Evolutionary conservation across 352 stramenopile species (phyloP), one percentile per base, ranked within the genome.

Genomic region (Pythium sp.): DNA sequence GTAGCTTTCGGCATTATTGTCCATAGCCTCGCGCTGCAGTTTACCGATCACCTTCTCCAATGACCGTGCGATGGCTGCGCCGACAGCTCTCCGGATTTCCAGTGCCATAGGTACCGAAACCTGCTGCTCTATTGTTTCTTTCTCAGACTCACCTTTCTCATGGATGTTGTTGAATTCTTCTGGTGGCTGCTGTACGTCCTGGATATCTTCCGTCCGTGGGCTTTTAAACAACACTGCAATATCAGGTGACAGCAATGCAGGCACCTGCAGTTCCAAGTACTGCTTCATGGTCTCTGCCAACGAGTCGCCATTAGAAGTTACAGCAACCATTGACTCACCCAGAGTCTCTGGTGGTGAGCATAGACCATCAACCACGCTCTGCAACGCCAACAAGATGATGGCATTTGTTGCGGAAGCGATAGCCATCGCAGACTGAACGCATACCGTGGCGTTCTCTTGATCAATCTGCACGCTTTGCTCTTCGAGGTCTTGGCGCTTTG

Each of bases 361-460:
- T 6, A 79, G 56, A 7, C 68, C 43, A 24, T 69, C 53, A 26
- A 79, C 57, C 14, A 79, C 61, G 46, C 66, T 72, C 24, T 76
- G 70, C 18, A 79, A 60, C 36, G 67, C 73, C 18, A 67, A 38
- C 5, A 76, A n/a, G 12, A 79, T 66, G 34, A 79, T 75, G n/a
- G 64, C 67, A 47, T 68, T 72, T 22, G 70, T 72, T 8, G 70
- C 66, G 22, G 63, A 47, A 30, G 63, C 56, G 12, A 65, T 56
- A 28, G 67, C 63, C 36, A 73, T 69, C 0, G 69, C 66, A 30
- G 51, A 67, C 24, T 65, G 36, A 63, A 64, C 41, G 66, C 65
- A 41, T 47, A 74, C 32, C 3, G 8, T 11, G n/a, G n/a, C 32
- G 22, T 43, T 38, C 7, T 62, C n/a, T 24, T 8, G 15, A 0